phyloP scores from a whole-genome alignment of 139 green algal species.

The Axilococcus clingmanii region DNA sequence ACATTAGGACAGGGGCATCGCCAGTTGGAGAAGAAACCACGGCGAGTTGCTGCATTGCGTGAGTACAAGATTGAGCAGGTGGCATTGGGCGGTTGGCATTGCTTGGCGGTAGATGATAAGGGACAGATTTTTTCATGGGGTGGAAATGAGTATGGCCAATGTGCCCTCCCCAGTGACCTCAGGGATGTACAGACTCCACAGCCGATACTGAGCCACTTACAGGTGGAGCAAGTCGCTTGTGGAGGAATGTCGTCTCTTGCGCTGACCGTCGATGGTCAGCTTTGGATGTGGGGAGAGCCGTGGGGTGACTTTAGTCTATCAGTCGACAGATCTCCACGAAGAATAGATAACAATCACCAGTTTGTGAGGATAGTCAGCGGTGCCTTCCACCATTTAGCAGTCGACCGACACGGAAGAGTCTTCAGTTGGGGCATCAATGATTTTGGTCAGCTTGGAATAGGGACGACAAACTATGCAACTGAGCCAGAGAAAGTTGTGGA shows the following conservation, averaged over 20 bases:
- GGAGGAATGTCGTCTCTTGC: constrained; percentile 87
- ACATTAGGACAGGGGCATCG: constrained; percentile 72
- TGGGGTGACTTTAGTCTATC: constrained; percentile 46
- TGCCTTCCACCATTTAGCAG: constrained; percentile 80
- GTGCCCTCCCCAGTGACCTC: constrained; percentile 24
- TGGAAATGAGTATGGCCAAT: constrained; percentile 92
- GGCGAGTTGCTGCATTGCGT: constrained; percentile 43
- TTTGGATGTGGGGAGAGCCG: constrained; percentile 39
- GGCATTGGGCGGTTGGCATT: constrained; percentile 88
- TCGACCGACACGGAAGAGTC: constrained; percentile 24
- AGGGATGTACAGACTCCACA: constrained; percentile 49
- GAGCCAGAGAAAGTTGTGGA: constrained; percentile 29
- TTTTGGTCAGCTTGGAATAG: constrained; percentile 76
- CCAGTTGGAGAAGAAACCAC: constrained; percentile 40
- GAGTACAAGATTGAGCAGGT: constrained; percentile 64
- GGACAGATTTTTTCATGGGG: constrained; percentile 50
- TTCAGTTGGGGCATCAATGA: constrained; percentile 69
- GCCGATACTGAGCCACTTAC: constrained; percentile 31
- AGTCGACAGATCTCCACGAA: constrained; percentile 26
- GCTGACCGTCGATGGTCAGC: constrained; percentile 63
- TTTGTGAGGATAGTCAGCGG: constrained; percentile 63
- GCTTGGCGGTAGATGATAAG: constrained; percentile 52
- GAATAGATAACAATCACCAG: constrained; percentile 30
- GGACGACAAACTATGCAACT: constrained; percentile 59
- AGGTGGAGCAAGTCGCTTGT: constrained; percentile 60